Conservation (phyloP, 306 rosid genomes). For the Mimosa bimucronata region DNA sequence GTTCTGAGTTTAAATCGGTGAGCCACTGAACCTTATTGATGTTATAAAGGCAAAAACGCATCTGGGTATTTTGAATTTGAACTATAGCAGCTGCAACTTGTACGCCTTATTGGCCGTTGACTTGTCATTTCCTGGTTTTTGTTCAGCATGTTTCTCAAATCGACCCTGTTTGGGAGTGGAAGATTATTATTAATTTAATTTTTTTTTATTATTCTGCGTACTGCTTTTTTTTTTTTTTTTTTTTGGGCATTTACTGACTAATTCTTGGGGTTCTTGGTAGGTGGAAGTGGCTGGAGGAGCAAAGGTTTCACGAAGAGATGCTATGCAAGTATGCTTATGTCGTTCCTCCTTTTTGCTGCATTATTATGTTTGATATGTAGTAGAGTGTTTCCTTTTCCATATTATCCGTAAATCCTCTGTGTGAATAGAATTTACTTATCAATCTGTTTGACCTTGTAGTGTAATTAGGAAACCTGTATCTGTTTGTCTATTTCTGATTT, state of each 20-base stretch:
- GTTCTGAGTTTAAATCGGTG: not conserved
- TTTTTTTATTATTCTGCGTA: not conserved
- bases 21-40: not conserved
- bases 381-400: not conserved
- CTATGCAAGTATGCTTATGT: conserved; percentile 33
- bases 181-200: not conserved
- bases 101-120: too few relatives aligned
- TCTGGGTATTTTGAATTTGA: not conserved
- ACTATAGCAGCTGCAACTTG: too few relatives aligned
- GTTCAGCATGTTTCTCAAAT: not conserved
- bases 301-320: conserved; percentile 2
- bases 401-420: not conserved
- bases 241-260: not conserved
- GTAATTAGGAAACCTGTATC: not conserved
- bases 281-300: conserved; percentile 51
- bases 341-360: not conserved
- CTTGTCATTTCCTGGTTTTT: not conserved
- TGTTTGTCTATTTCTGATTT: too few relatives aligned
- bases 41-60: not conserved
- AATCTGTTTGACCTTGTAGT: not conserved
- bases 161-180: not conserved
- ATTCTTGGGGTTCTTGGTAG: conserved; percentile 37
- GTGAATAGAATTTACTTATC: not conserved
- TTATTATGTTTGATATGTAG: not conserved
- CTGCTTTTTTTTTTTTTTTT: too few relatives aligned